A percentile compares a stretch with the other conserved stretches of the same genome.
phyloP scores from a whole-genome alignment of 805 yeast genomes.

The Kluyveromyces lactis region DNA sequence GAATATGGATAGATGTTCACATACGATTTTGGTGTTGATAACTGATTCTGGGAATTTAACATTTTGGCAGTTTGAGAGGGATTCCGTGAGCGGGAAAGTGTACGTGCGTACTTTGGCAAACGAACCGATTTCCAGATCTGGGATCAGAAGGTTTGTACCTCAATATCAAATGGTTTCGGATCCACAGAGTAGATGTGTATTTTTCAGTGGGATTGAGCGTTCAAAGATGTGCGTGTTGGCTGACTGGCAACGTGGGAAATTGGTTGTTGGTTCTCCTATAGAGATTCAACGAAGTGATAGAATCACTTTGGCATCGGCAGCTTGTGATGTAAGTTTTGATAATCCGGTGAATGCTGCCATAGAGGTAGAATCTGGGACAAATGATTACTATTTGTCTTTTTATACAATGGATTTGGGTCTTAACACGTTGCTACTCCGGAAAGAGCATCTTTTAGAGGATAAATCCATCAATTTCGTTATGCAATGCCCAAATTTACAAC shows the following conservation, averaged over 20 bases:
- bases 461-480: constrained; percentile 43
- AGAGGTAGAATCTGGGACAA: constrained; percentile 47
- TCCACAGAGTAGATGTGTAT: constrained; percentile 58
- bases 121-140: constrained; percentile 67
- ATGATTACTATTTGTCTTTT: constrained; percentile 40
- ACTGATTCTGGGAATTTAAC: constrained; percentile 75
- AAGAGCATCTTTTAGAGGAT: constrained; percentile 29
- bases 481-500: constrained; percentile 49
- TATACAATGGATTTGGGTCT: constrained; percentile 84
- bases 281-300: constrained; percentile 48
- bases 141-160: constrained; percentile 66
- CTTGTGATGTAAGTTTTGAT: constrained; percentile 68
- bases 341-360: constrained; percentile 81
- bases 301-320: constrained; percentile 46
- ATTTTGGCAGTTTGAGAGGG: constrained; percentile 37
- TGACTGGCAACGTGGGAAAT: constrained; percentile 39
- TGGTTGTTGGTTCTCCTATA: constrained; percentile 60
- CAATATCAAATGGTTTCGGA: constrained; percentile 67
- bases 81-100: constrained; percentile 28
- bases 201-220: constrained; percentile 66
- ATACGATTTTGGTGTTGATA: constrained; percentile 56
- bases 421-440: constrained; percentile 56
- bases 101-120: constrained; percentile 38
- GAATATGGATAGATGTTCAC: constrained; percentile 42
- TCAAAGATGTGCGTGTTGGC: constrained; percentile 65